Evolutionary conservation across 139 green algal genomes (phyloP), one percentile per base, ranked within the genome.

Genomic region (Micromonas pusilla): DNA sequence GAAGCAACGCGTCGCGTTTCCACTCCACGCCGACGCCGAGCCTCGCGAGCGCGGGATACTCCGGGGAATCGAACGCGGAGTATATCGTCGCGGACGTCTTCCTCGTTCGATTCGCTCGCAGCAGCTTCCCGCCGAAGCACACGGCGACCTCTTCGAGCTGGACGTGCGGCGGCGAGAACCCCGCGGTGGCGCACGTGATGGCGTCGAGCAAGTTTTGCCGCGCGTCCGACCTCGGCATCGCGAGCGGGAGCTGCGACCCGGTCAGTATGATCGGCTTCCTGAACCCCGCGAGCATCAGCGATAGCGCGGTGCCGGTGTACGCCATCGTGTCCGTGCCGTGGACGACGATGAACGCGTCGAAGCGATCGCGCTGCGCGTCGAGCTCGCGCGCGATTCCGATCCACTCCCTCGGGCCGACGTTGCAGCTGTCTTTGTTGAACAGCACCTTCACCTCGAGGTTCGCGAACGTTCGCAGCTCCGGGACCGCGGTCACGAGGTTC

Each of bases 131-230:
- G 0, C 91, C 92, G 78, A 97, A 97, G 85, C 93, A 97, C 31
- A 97, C 80, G 0, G 90, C 89, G 36, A 97, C 92, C 80, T 97
- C 92, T 45, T 88, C 66, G 2, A 85, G 33, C 25, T 82, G 60
- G 3, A 90, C 82, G 45, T 92, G 86, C 0, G 91, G 91, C 1
- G 89, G 88, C 3, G 34, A 80, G 81, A 88, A 90, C 70, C 70
- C 76, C 0, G 90, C 83, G 3, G 87, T 92, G 25, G 89, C 90
- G 64, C 87, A 91, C 39, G 86, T 91, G 20, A 92, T 64, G 21
- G 84, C 70, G 70, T 94, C 89, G 13, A 97, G 88, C 65, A 97
- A 85, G 82, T 97, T 97, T 76, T 96, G 91, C 1, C 92, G 81
- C 0, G 92, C 93, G 57, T 97, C 93, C 2, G 85, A 89, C 30